Evolutionary conservation across 2,329 filamentous ascomycete genomes (phyloP), one percentile per base, ranked within the genome.

Genomic region (Apiospora hydei): DNA sequence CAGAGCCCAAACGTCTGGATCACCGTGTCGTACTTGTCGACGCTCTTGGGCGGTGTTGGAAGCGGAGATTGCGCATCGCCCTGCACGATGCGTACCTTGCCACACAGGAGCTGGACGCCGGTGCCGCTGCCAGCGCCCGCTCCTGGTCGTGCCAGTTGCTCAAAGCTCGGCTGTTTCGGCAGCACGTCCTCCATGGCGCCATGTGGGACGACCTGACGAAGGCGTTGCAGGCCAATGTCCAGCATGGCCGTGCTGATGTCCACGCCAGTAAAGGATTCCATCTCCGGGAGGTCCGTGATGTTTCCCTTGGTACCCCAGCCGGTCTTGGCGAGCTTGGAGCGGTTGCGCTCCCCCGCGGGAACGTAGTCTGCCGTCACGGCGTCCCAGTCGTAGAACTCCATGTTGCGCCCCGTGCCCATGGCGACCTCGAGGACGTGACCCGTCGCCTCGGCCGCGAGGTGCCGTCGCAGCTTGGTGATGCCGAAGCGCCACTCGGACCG

Each of bases 1-100:
- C 90, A 92, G 38, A 92, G 84, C 5, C 89, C 90, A 81, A 92
- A 92, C 0, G 89, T 91, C 77, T 92, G 89, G 43, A 92, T 78
- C 49, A 92, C 82, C 1, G 89, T 91, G 81, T 92, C 90, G 81
- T 91, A 92, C 74, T 85, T 85, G 4, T 81, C 78, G 72, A 78
- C 78, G 70, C 75, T 83, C 57, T 78, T 78, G 18, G 81, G 82
- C 72, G 83, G 80, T 6, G 78, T 70, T 1, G 87, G 86, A 1
- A 89, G 80, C 0, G 80, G 75, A 46, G 81, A 74, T 73, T 85
- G 84, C 3, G 86, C 87, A 74, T 90, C 88, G 61, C 82, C 84
- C 75, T 84, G 80, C 67, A 88, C 77, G 49, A 89, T 77, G n/a
- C 87, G 83, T 34, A 89, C 78, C n/a, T 80, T 80, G 70, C 82